Conservation (phyloP, 2,329 filamentous ascomycete genomes). For the Simplicillium sp. region DNA sequence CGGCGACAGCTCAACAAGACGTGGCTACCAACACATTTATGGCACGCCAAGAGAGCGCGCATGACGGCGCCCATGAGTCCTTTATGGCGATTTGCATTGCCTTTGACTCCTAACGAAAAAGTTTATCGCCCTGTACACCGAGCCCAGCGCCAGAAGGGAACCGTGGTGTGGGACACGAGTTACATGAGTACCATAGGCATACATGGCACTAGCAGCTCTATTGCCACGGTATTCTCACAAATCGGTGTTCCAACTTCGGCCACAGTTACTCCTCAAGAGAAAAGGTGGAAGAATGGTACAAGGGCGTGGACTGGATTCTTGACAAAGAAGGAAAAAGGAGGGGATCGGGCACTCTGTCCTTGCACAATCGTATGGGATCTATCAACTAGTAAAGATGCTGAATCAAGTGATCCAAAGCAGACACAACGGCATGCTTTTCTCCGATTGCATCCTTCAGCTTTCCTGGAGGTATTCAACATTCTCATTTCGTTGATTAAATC, state of each 20-base stretch:
- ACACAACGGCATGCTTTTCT: conserved; percentile 47
- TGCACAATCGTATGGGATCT: conserved; percentile 70
- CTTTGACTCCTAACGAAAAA: conserved; percentile 80
- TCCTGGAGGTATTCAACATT: conserved; percentile 58
- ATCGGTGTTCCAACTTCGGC: conserved; percentile 53
- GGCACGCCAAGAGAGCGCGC: conserved; percentile 82
- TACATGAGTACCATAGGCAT: conserved; percentile 84
- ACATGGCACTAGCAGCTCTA: conserved; percentile 53
- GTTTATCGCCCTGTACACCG: conserved; percentile 82
- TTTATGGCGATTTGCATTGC: conserved; percentile 85
- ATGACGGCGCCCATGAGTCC: conserved; percentile 74
- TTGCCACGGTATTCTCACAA: conserved; percentile 56
- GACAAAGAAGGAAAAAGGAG: conserved; percentile 43
- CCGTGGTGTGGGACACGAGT: conserved; percentile 85
- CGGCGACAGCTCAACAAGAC: conserved; percentile 83
- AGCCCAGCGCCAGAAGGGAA: conserved; percentile 63
- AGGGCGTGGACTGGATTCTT: conserved; percentile 40
- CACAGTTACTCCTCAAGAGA: conserved; percentile 53
- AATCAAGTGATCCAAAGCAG: conserved; percentile 12
- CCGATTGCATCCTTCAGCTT: conserved; percentile 75
- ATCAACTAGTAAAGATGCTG: conserved; percentile 14
- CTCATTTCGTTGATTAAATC: conserved; percentile 47
- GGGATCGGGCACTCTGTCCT: conserved; percentile 55
- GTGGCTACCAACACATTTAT: conserved; percentile 91
- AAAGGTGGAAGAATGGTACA: conserved; percentile 57